phyloP scores from a whole-genome alignment of 768 basidiomycete species.

The Mycena vulgaris region DNA sequence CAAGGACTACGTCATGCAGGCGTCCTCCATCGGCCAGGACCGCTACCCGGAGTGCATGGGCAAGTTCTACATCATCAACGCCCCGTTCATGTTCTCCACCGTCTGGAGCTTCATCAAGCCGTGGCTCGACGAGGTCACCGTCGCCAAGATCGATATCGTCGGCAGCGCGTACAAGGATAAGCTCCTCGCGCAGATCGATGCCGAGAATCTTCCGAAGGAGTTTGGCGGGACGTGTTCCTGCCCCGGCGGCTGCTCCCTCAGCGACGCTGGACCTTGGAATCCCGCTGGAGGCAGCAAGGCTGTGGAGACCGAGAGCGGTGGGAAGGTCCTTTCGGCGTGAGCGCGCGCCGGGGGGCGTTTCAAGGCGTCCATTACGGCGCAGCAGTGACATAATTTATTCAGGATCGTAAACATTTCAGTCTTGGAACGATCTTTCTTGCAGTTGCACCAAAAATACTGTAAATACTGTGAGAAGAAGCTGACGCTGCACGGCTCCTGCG shows the following conservation, averaged over 20 bases:
- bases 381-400: background rate
- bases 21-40: slow-evolving; percentile 88
- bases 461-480: no score
- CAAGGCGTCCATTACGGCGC: background rate
- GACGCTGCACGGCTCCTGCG: no score
- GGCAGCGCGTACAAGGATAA: slow-evolving; percentile 80
- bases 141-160: slow-evolving; percentile 93
- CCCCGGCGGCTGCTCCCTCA: slow-evolving; percentile 84
- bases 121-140: slow-evolving; percentile 96
- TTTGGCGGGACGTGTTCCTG: slow-evolving; percentile 90
- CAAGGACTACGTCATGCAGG: slow-evolving; percentile 89
- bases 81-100: slow-evolving; percentile 91
- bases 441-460: no score
- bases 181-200: slow-evolving; percentile 86
- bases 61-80: slow-evolving; percentile 99
- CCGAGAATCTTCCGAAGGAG: slow-evolving; percentile 88
- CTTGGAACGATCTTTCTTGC: background rate
- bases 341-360: background rate
- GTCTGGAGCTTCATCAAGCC: slow-evolving; percentile 93
- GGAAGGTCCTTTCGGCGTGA: slow-evolving; percentile 26
- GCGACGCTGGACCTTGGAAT: slow-evolving; percentile 96
- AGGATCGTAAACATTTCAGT: background rate
- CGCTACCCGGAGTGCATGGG: slow-evolving; percentile 95
- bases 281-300: background rate
- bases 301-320: slow-evolving; percentile 15